Evolutionary conservation across 1,284 basidiomycete species (phyloP), one percentile per base, ranked within the genome.

Genomic region (Boletellus sp.): DNA sequence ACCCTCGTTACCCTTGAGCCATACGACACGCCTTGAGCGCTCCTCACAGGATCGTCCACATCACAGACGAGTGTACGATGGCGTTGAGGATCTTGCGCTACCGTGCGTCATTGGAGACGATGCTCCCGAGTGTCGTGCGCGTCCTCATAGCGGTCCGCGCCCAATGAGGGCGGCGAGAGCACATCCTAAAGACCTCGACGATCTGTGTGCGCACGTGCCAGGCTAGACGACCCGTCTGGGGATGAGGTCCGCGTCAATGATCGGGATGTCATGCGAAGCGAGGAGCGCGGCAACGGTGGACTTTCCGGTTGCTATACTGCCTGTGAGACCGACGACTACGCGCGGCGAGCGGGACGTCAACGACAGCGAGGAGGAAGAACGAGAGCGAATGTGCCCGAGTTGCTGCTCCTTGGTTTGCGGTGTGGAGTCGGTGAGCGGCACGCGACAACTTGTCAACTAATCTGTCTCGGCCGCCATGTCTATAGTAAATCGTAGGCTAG

Each of bases 231-330:
- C 94, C 62, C 88, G 74, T 32, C 94, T 86, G 2, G 96, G 93
- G 42, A 99, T 79, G 21, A 93, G 60, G 76, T 99, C 96, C 5
- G 96, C 93, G 65, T 99, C 97, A 62, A 98, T 81, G 59, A 98
- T 75, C 15, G 93, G 90, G 30, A 97, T 72, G 32, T 71, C 61
- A 58, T 86, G 78, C 0, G 79, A 70, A 55, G 79, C 79, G 42
- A 98, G 75, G 37, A 95, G 76, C 7, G 74, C 72, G 0, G 94
- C 93, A 24, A 95, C 95, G 16, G 93, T 92, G 4, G 93, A 97
- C 72, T 98, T 98, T 51, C 94, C 95, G 0, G 95, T 96, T 32
- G 93, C 93, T 55, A 99, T 98, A 2, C 96, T 93, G 21, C 97
- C 97, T 15, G 96, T 97, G 37, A 99, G 82, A 42, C 96, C 96